phyloP scores from a whole-genome alignment of 2,329 filamentous ascomycete species.

The Epichloe elymi region DNA sequence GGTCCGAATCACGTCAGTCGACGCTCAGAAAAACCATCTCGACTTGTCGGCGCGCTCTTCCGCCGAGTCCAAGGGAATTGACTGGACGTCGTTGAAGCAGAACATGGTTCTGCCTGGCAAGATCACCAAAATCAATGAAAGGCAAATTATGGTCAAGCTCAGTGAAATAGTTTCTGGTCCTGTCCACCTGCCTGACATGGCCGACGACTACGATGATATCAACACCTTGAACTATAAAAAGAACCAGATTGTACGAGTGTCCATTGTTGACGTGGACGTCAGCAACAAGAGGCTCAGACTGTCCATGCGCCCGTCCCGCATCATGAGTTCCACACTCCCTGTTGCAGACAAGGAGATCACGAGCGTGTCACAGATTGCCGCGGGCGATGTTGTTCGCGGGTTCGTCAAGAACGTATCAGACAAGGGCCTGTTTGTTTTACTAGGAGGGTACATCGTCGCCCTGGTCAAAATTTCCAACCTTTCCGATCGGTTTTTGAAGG shows the following conservation, averaged over 20 bases:
- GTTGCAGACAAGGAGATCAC: conserved; percentile 73
- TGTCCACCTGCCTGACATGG: conserved; percentile 69
- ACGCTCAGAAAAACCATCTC: conserved; percentile 59
- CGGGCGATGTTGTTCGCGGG: conserved; percentile 72
- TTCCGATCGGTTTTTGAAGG: conserved; percentile 82
- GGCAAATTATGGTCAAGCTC: conserved; percentile 73
- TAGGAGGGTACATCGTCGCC: conserved; percentile 70
- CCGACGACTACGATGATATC: conserved; percentile 73
- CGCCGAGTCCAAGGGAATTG: conserved; percentile 33
- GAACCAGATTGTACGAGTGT: conserved; percentile 81
- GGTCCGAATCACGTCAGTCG: conserved; percentile 63
- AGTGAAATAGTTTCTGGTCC: conserved; percentile 68
- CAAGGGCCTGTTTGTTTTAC: conserved; percentile 74
- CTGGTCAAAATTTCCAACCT: conserved; percentile 79
- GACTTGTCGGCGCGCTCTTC: conserved; percentile 71
- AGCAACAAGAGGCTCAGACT: conserved; percentile 75
- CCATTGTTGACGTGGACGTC: conserved; percentile 64
- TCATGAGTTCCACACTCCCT: conserved; percentile 71
- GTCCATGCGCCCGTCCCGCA: conserved; percentile 74
- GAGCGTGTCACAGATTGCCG: conserved; percentile 54
- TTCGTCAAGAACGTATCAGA: conserved; percentile 86
- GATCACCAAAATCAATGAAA: conserved; percentile 75
- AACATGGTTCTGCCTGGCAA: conserved; percentile 74
- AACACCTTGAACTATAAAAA: conserved; percentile 64
- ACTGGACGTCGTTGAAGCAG: conserved; percentile 57